phyloP scores from a whole-genome alignment of 2,329 filamentous ascomycete species.

The Exserohilum rostratum region DNA sequence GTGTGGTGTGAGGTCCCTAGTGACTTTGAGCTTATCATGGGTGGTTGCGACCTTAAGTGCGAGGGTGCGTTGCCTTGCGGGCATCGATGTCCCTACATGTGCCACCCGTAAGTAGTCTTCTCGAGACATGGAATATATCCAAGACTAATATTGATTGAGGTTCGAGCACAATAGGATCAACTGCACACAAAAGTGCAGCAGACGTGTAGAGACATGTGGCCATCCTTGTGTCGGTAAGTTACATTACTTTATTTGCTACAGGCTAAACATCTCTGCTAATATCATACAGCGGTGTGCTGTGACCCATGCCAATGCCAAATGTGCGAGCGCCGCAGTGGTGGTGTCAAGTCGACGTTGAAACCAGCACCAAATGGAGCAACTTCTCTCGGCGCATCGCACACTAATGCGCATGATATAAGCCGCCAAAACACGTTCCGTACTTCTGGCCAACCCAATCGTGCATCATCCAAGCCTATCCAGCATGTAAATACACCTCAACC shows the following conservation, averaged over 20 bases:
- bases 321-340: constrained; percentile 34
- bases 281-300: constrained; percentile 28
- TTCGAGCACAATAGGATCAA: constrained; percentile 40
- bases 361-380: constrained; percentile 8
- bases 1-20: constrained; percentile 54
- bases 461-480: not conserved
- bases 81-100: constrained; percentile 42
- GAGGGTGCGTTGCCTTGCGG: constrained; percentile 39
- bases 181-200: constrained; percentile 41
- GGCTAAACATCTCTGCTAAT: not conserved
- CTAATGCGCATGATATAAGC: constrained; percentile 3
- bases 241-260: not conserved
- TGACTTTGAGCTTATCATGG: constrained; percentile 40
- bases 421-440: constrained; percentile 8
- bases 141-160: constrained; percentile 4
- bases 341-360: constrained; percentile 36
- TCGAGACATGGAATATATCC: not conserved
- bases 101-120: constrained; percentile 37
- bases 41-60: constrained; percentile 39
- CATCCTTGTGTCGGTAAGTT: constrained; percentile 36
- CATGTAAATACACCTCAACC: not conserved
- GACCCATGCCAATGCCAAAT: constrained; percentile 37
- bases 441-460: not conserved
- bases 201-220: constrained; percentile 29
- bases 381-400: constrained; percentile 1